Percentiles rank a stretch among this genome's conserved stretches.
These are phyloP conservation scores for Myxozyma geophila DNA, from an alignment of 805 yeast species.

Conservation along the genomic window DNA sequence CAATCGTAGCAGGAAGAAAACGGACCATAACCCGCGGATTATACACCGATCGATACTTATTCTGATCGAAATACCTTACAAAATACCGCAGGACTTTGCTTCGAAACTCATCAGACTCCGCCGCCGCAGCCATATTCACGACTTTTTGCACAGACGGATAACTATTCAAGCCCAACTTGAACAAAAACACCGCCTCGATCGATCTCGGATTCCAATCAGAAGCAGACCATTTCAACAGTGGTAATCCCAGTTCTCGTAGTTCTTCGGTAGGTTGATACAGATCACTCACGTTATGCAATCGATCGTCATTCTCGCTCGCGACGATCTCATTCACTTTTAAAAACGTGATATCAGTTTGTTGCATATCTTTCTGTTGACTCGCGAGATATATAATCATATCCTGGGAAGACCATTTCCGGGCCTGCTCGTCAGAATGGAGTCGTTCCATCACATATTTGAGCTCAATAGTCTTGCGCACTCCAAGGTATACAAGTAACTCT, in stretches of 20 bases:
- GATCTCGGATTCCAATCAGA: constrained; percentile 39
- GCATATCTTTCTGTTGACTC: constrained; percentile 40
- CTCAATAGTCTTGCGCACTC: constrained; percentile 48
- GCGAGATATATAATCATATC: constrained; percentile 47
- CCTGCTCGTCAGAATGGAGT: constrained; percentile 39
- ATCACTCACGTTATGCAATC: constrained; percentile 37
- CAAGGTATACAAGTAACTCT: constrained; percentile 42
- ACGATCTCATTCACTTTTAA: constrained; percentile 43
- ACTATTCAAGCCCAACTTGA: constrained; percentile 42
- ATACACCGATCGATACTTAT: constrained; percentile 35
- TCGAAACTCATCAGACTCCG: constrained; percentile 23
- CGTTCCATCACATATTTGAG: constrained; percentile 47
- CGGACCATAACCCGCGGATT: constrained; percentile 2
- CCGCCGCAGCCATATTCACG: constrained; percentile 33
- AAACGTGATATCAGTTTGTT: constrained; percentile 43
- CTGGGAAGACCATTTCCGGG: constrained; percentile 44
- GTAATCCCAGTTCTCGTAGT: constrained; percentile 41
- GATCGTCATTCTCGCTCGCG: constrained; percentile 35
- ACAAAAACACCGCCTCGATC: constrained; percentile 42
- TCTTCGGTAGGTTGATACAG: constrained; percentile 44
- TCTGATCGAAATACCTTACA: constrained; percentile 38
- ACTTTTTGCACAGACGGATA: constrained; percentile 39
- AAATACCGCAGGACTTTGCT: constrained; percentile 42
- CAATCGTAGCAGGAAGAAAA: constrained; percentile 37
- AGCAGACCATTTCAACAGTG: constrained; percentile 40